These are phyloP conservation scores for Euptelea pleiosperma DNA, from an alignment of 164 flowering plant genomes.

Conservation along the genomic window DNA sequence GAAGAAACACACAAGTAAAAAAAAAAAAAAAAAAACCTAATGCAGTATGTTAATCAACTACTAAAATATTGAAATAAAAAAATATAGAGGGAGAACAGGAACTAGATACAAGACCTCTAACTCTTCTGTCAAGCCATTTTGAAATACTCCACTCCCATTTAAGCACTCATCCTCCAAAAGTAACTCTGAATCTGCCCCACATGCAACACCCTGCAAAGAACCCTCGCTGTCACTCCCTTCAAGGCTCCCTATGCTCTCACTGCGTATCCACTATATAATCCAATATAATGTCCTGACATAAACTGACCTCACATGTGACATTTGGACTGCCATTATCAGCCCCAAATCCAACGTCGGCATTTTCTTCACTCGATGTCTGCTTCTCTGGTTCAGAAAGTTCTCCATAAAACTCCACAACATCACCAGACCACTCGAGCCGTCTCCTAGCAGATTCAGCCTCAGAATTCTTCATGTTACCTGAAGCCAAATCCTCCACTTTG, in stretches of 20 bases:
- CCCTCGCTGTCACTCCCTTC: conserved; percentile 28
- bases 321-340: conserved; percentile 20
- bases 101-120: conserved; percentile 49
- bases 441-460: conserved; percentile 3
- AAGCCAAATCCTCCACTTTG: background rate
- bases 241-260: conserved; percentile 19
- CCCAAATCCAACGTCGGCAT: conserved; percentile 15
- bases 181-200: conserved; percentile 28
- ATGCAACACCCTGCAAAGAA: conserved; percentile 25
- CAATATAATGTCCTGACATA: conserved; percentile 23
- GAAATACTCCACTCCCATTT: conserved; percentile 15
- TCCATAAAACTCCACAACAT: background rate
- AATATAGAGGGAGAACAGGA: background rate
- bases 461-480: background rate
- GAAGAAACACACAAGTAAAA: background rate
- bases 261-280: conserved; percentile 23
- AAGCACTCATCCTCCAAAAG: conserved; percentile 25
- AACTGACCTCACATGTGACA: conserved; percentile 26
- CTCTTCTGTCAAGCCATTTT: conserved; percentile 33
- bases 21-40: conserved; percentile 3
- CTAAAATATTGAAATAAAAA: background rate
- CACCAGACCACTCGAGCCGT: background rate
- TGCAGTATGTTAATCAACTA: background rate
- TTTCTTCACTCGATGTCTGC: background rate
- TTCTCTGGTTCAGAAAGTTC: conserved; percentile 4